Evolutionary conservation across 225 moss, liverwort and hornwort species (phyloP), one percentile per base, ranked within the genome.

Genomic region (Bryoerythrophyllum caledonicum): DNA sequence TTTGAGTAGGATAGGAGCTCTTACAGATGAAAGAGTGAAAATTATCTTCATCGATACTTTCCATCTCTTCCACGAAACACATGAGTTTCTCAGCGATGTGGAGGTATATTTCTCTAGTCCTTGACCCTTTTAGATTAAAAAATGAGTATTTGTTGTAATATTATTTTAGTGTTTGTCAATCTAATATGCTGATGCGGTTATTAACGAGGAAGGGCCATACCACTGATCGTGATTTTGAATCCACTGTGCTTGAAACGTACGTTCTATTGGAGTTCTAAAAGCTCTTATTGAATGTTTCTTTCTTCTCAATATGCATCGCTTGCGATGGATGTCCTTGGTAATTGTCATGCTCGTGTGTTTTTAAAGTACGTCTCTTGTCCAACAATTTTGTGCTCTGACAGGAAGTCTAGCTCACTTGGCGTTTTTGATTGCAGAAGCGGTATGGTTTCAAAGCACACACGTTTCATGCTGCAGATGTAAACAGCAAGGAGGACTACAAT

Each of bases 41-140:
- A 83, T 96, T 58, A 84, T 96, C 35, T 96, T 96, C 79, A 76
- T 96, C 63, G 93, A 96, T 82, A 96, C 96, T 24, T 89, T 96
- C 48, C 96, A 96, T 71, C 93, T 96, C 48, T 96, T 96, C 63
- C 90, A 91, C 38, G 96, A 96, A 82, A 92, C 96, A 16, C 78
- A 86, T 67, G 65, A 81, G 71, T 96, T 96, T 71, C 78, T 96
- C 54, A 59, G 79, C 52, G 82, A 85, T 59, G 60, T 96, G 78
- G 90, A 96, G 95, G 95, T 96, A 80, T 68, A 35, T 67, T 59
- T 23, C 48, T 58, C 60, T 66, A 14, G 21, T 52, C 27, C 63
- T 79, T 71, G 21, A 59, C 57, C 6, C 43, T 37, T 41, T 7
- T 48, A 67, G 20, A 41, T 30, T 60, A 73, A 20, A 51, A 30